Conservation (phyloP, 495 filamentous ascomycete species). For the Margaritispora aquatica region DNA sequence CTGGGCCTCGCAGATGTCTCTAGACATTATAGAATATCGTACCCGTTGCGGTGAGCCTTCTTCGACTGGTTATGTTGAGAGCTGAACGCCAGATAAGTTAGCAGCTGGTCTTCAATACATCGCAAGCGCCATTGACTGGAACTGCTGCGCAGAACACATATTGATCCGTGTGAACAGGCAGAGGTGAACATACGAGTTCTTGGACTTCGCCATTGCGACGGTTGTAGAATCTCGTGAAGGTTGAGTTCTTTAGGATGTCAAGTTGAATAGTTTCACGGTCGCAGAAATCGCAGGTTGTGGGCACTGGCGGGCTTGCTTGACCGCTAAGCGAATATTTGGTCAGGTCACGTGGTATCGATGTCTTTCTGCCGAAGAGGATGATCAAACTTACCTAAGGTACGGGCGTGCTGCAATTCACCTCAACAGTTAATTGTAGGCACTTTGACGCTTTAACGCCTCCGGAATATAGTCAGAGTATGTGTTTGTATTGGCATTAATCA, state of each 20-base stretch:
- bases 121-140: too few relatives aligned
- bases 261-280: background rate
- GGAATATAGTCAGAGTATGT: too few relatives aligned
- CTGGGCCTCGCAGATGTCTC: background rate
- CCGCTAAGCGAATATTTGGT: background rate
- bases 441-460: too few relatives aligned
- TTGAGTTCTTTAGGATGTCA: background rate
- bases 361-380: too few relatives aligned
- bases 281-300: background rate
- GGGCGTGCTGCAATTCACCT: too few relatives aligned
- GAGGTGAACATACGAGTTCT: background rate
- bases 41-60: constrained; percentile 99
- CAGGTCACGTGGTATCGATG: background rate
- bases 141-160: too few relatives aligned
- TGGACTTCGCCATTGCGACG: constrained; percentile 10
- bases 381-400: too few relatives aligned
- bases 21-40: constrained; percentile 27
- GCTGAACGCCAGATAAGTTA: background rate
- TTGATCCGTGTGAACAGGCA: too few relatives aligned
- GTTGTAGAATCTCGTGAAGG: constrained; percentile 2
- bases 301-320: background rate
- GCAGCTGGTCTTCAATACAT: background rate
- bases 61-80: constrained; percentile 59
- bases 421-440: too few relatives aligned
- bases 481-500: background rate